These are phyloP conservation scores for Globisporangium barbulae DNA, from an alignment of 352 stramenopile genomes.

Conservation along the genomic window DNA sequence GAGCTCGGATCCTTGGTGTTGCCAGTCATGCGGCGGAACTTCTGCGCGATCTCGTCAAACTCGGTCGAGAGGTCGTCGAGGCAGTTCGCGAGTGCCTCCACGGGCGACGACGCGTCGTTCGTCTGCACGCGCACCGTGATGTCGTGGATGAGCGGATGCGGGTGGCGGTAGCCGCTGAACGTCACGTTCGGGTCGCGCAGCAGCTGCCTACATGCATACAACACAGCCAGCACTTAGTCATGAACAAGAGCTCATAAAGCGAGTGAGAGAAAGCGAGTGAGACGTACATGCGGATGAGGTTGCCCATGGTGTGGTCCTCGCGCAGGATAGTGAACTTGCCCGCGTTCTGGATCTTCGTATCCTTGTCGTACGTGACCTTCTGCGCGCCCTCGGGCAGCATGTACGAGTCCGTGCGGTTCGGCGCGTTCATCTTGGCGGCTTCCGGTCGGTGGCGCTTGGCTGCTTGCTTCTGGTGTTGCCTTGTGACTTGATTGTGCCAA, in stretches of 20 bases:
- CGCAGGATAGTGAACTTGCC: conserved; percentile 98
- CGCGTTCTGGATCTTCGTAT: conserved; percentile 97
- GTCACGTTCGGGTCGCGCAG: conserved; percentile 85
- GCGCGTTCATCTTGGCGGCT: conserved; percentile 65
- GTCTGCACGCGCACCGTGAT: conserved; percentile 95
- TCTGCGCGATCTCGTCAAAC: conserved; percentile 84
- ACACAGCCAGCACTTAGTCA: not conserved
- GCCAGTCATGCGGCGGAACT: conserved; percentile 75
- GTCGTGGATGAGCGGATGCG: conserved; percentile 95
- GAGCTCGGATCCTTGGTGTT: conserved; percentile 83
- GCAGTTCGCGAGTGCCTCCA: conserved; percentile 78
- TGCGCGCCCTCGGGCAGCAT: conserved; percentile 79
- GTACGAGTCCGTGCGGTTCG: conserved; percentile 81
- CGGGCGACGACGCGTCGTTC: conserved; percentile 78
- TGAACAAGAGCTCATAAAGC: not conserved
- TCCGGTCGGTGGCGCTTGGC: not conserved
- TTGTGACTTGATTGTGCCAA: too few relatives aligned
- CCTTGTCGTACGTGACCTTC: conserved; percentile 94
- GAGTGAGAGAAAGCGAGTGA: not conserved
- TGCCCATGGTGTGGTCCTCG: conserved; percentile 98
- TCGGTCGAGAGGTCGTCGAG: conserved; percentile 85
- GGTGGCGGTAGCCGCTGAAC: conserved; percentile 95
- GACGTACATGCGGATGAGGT: conserved; percentile 95
- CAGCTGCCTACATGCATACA: conserved; percentile 60
- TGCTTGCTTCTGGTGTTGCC: not conserved